Evolutionary conservation across 495 filamentous ascomycete genomes (phyloP).

Genomic region (Aspergillus haitiensis): DNA sequence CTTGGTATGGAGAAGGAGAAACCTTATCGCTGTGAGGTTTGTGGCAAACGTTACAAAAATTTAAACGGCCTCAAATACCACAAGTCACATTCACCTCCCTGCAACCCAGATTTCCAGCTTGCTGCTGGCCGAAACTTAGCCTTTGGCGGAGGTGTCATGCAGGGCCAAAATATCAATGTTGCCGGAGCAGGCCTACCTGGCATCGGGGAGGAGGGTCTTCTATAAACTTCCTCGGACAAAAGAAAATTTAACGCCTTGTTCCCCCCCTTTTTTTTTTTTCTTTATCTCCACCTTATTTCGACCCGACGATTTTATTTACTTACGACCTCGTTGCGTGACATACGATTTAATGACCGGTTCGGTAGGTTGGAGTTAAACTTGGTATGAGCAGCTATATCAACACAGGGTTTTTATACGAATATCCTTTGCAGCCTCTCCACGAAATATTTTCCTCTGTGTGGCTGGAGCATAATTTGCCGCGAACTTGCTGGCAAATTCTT

Average conservation of each 20-base stretch:
- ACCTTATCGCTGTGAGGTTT: conserved; percentile 93
- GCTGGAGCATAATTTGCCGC: too few relatives aligned
- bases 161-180: conserved; percentile 53
- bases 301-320: conserved; percentile 26
- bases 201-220: conserved; percentile 52
- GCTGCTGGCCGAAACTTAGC: conserved; percentile 41
- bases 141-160: conserved; percentile 50
- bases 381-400: conserved; percentile 25
- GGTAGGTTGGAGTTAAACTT: conserved; percentile 32
- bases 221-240: conserved; percentile 29
- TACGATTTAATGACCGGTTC: conserved; percentile 34
- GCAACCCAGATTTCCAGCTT: conserved; percentile 55
- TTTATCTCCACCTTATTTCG: conserved; percentile 22
- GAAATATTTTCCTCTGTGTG: too few relatives aligned
- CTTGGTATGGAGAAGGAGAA: conserved; percentile 99
- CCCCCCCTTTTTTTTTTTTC: conserved; percentile 17
- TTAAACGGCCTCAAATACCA: conserved; percentile 94
- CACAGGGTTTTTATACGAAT: conserved; percentile 8
- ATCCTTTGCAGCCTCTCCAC: too few relatives aligned
- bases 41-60: conserved; percentile 99
- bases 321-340: conserved; percentile 25
- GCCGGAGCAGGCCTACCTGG: conserved; percentile 53
- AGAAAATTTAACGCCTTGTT: conserved; percentile 16
- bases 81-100: conserved; percentile 80
- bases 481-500: too few relatives aligned